phyloP scores from a whole-genome alignment of 345 rosid genomes.

The Pelargonium nanum region DNA sequence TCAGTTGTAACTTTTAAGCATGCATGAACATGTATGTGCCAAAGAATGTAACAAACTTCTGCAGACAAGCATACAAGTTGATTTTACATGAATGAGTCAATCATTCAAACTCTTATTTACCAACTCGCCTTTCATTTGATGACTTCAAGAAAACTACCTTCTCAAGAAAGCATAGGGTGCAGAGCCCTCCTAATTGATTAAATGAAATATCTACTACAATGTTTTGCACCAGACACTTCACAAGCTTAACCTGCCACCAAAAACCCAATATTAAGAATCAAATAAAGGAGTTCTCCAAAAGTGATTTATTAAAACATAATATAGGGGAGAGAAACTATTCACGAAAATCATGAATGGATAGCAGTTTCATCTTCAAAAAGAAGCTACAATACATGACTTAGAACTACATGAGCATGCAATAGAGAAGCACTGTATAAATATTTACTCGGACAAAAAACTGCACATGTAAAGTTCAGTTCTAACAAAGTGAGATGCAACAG shows the following conservation, averaged over 20 bases:
- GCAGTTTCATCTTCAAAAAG: neutral
- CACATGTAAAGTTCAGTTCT: too few species aligned
- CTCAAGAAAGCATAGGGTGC: conserved; percentile 87
- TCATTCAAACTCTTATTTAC: neutral
- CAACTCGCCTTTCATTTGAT: neutral
- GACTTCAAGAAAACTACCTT: conserved; percentile 39
- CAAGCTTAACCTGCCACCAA: conserved; percentile 71
- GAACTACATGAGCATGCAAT: too few species aligned
- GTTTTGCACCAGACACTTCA: conserved; percentile 73
- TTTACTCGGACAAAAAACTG: neutral
- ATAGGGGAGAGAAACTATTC: neutral
- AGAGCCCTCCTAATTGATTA: conserved; percentile 79
- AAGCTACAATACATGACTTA: neutral
- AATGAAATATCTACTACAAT: conserved; percentile 87
- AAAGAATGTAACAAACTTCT: neutral
- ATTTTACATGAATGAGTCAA: neutral
- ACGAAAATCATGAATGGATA: neutral
- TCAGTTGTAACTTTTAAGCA: neutral
- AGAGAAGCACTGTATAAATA: neutral
- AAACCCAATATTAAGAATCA: conserved; percentile 12
- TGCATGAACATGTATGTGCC: neutral
- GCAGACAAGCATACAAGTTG: neutral
- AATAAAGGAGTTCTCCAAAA: neutral
- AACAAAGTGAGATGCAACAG: too few species aligned
- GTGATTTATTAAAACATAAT: neutral